Evolutionary conservation across 352 stramenopile genomes (phyloP).

Genomic region (Phytophthora tentaculata): DNA sequence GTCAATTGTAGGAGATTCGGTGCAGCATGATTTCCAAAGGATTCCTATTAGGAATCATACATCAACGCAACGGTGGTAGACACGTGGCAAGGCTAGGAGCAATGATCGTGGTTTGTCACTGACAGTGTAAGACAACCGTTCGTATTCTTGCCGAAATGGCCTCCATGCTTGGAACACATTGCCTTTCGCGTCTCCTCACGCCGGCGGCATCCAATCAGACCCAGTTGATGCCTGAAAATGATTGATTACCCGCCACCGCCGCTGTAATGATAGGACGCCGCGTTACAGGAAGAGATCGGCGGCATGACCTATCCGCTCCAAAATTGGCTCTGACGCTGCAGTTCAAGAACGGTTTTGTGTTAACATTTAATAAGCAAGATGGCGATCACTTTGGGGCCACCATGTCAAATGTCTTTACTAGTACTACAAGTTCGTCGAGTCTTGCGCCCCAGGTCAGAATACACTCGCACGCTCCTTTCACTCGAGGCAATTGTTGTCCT

Average conservation of each 20-base stretch:
- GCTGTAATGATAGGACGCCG: slow-evolving; percentile 31
- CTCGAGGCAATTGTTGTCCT: slow-evolving; percentile 1
- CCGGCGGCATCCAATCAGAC: slow-evolving; percentile 30
- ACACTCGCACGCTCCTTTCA: background rate
- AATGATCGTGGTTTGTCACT: background rate
- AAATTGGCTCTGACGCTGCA: slow-evolving; percentile 3
- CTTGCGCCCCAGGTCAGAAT: background rate
- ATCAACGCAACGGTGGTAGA: slow-evolving; percentile 15
- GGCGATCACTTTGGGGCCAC: too few relatives aligned
- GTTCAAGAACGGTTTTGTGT: too few relatives aligned
- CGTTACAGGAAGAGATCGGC: slow-evolving; percentile 2
- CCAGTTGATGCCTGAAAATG: slow-evolving; percentile 17
- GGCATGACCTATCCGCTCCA: slow-evolving; percentile 11
- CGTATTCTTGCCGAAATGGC: background rate
- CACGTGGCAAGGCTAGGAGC: slow-evolving; percentile 20
- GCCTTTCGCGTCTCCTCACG: slow-evolving; percentile 24
- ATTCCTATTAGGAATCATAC: background rate
- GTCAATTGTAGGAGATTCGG: slow-evolving; percentile 28
- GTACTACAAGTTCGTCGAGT: too few relatives aligned
- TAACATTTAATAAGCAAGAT: too few relatives aligned
- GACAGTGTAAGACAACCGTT: background rate
- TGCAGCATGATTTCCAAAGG: slow-evolving; percentile 25
- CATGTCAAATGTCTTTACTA: too few relatives aligned
- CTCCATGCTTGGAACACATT: slow-evolving; percentile 2
- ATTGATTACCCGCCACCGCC: slow-evolving; percentile 8